Evolutionary conservation across 2,329 filamentous ascomycete species (phyloP), one percentile per base, ranked within the genome.

Genomic region (Cercospora sesami): DNA sequence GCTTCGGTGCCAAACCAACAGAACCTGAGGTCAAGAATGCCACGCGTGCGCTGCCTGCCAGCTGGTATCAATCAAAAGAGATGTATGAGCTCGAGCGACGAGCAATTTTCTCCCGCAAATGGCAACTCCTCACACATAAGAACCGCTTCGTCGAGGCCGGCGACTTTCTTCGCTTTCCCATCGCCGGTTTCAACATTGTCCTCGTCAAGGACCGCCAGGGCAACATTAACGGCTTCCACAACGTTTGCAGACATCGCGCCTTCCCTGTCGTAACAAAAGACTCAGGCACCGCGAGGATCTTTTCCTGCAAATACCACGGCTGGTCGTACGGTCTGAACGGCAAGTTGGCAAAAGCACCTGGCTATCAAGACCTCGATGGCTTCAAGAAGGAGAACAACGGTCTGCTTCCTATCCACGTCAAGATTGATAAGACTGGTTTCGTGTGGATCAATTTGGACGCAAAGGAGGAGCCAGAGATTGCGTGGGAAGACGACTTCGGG

Each of bases 271-370:
- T 87, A 8, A 81, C 83, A 53, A 81, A 84, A 2, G 77, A 81
- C 30, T 63, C 61, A 9, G 87, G 87, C 3, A 81, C 81, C 51
- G 82, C 82, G 59, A 81, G 78, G 70, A 83, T 89, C 39, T 81
- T 89, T 42, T 81, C 84, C 0, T 89, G 87, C 80, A 84, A 84
- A 67, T 89, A 89, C 72, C 87, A 89, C 73, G 86, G 86, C 51
- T 89, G 87, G 87, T 86, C 85, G 2, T 89, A 89, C 69, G 84
- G 86, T 55, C 79, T 86, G 2, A 82, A 80, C 30, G 87, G 87
- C 14, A 84, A 85, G 60, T 80, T 89, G 2, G 83, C 86, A 28
- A 89, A 89, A 75, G 87, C 87, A 1, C 87, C 87, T 0, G 82
- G 84, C 2, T 89, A 87, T 72, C 82, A 87, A 48, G 82, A 84